Evolutionary conservation across 371 early-diverging fungal genomes (phyloP), one percentile per base, ranked within the genome.

Genomic region (Rhizopus sp.): DNA sequence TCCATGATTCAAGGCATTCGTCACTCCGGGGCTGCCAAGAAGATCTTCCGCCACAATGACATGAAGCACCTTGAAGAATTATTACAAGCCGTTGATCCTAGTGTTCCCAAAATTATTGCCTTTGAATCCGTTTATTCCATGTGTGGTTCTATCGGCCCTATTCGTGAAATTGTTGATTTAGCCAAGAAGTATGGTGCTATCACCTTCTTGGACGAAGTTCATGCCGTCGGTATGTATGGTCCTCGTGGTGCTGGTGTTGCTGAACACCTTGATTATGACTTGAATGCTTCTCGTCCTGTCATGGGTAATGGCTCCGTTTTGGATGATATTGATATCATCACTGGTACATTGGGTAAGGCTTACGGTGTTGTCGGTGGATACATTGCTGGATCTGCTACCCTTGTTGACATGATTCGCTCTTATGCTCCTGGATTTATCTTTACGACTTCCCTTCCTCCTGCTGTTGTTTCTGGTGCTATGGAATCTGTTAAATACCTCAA

Each of bases 401-500:
- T 96, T 38, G 92, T 97, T 33, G 99, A 98, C 73, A 91, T 96
- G 93, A 87, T 98, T 50, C 94, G 99, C 58, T 94, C 94, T 29
- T 98, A 97, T 71, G 99, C 99, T 7, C 98, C 98, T 38, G 99
- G 99, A 40, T 98, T 98, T 77, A 98, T 98, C 72, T 98, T 98
- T 73, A 98, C 99, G 57, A 98, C 99, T 5, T 97, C 98, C 16
- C 84, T 98, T 29, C 99, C 99, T 32, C 99, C 99, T 37, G 84
- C 91, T 35, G 88, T 95, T 52, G 94, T 91, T 12, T 86, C 93
- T 34, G 99, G 96, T 56, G 93, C 97, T 10, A 79, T 92, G 47
- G 89, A 94, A 17, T 93, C 94, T 55, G 89, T 98, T 73, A 88
- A 90, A 60, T 91, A 97, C 69, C 85, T 98, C 57, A 91, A 90